phyloP scores from a whole-genome alignment of 306 rosid species.

The Lotus japonicus region DNA sequence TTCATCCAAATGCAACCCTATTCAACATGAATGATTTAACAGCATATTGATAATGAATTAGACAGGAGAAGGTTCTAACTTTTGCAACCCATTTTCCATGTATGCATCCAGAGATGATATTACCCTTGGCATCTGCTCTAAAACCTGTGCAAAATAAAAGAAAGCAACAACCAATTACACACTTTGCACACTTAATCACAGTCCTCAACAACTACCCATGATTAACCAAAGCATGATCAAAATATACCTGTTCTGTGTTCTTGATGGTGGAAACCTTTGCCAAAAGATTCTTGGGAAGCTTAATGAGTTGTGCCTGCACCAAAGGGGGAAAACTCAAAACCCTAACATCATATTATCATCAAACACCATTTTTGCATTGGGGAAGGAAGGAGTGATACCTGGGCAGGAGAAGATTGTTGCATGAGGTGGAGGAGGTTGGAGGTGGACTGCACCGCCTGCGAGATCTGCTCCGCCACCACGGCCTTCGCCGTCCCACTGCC shows the following conservation, averaged over 20 bases:
- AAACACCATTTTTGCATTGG: not conserved
- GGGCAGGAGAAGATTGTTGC: constrained; percentile 74
- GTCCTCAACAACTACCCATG: not conserved
- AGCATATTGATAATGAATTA: not conserved
- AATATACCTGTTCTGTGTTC: constrained; percentile 72
- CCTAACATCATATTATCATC: not conserved
- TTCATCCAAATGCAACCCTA: not conserved
- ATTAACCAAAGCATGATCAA: not conserved
- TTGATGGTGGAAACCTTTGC: constrained; percentile 55
- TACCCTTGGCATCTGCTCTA: constrained; percentile 78
- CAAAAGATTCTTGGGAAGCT: constrained; percentile 81
- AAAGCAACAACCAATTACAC: not conserved
- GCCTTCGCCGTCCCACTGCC: constrained; percentile 49
- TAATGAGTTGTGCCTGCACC: constrained; percentile 57
- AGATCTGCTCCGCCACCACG: constrained; percentile 68
- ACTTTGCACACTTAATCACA: not conserved
- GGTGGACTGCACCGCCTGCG: constrained; percentile 78
- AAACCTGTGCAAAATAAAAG: constrained; percentile 53
- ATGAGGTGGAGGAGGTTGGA: constrained; percentile 82
- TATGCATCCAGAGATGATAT: constrained; percentile 80
- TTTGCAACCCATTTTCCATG: constrained; percentile 71
- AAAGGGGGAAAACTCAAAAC: no score
- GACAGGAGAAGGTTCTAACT: constrained; percentile 33
- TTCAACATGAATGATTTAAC: not conserved
- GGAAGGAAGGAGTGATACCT: constrained; percentile 27